Evolutionary conservation across 1,284 basidiomycete species (phyloP).

Genomic region (Cerioporus squamosus): DNA sequence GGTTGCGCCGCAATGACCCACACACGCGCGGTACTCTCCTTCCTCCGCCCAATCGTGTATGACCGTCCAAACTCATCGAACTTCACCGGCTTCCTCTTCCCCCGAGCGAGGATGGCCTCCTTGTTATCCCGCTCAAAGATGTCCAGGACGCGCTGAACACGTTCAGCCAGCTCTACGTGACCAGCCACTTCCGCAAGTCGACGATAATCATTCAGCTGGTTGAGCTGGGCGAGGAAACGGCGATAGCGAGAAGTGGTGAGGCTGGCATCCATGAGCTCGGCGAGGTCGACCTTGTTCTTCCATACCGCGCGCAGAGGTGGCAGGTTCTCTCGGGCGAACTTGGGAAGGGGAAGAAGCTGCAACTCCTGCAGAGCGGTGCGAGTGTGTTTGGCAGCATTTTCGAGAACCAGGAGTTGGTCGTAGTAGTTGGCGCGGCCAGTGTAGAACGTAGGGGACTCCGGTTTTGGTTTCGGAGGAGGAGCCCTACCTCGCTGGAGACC

Average conservation of each 20-base stretch:
- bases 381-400: slow-evolving; percentile 64
- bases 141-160: slow-evolving; percentile 57
- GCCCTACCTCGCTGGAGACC: slow-evolving; percentile 29
- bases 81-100: slow-evolving; percentile 57
- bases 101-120: slow-evolving; percentile 55
- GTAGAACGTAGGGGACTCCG: slow-evolving; percentile 80
- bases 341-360: slow-evolving; percentile 80
- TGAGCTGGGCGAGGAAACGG: slow-evolving; percentile 66
- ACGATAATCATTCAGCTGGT: slow-evolving; percentile 74
- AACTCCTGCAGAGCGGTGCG: slow-evolving; percentile 65
- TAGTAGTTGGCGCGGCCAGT: slow-evolving; percentile 84
- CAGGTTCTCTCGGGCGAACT: slow-evolving; percentile 65
- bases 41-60: slow-evolving; percentile 85
- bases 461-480: slow-evolving; percentile 35
- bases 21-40: slow-evolving; percentile 86
- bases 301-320: slow-evolving; percentile 67
- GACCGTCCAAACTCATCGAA: slow-evolving; percentile 79
- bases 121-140: slow-evolving; percentile 71
- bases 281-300: slow-evolving; percentile 69
- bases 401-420: slow-evolving; percentile 73
- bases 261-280: slow-evolving; percentile 56
- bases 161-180: slow-evolving; percentile 57
- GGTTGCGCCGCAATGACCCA: slow-evolving; percentile 88
- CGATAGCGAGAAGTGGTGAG: slow-evolving; percentile 80
- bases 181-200: slow-evolving; percentile 72